Conservation (phyloP, 495 filamentous ascomycete species). For the Letharia columbiana region DNA sequence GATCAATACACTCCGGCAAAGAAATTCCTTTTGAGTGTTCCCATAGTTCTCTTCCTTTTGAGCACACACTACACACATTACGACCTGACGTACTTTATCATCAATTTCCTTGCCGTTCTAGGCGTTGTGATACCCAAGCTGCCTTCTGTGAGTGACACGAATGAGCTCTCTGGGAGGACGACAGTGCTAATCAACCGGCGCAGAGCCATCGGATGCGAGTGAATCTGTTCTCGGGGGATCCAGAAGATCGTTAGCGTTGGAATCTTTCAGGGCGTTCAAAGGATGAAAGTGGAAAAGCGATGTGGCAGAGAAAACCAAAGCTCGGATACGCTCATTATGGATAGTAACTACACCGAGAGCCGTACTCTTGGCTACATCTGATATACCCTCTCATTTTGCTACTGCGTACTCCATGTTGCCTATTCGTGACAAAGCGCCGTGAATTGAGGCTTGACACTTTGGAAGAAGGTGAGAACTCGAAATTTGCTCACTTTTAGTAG, state of each 20-base stretch:
- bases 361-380: constrained; percentile 16
- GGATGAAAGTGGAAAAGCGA: not conserved
- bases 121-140: constrained; percentile 92
- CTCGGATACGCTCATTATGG: constrained; percentile 16
- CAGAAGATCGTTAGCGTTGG: constrained; percentile 40
- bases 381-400: not conserved
- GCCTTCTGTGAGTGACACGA: constrained; percentile 62
- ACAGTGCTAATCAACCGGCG: constrained; percentile 18
- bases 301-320: constrained; percentile 6
- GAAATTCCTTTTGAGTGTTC: constrained; percentile 92
- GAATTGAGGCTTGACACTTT: not conserved
- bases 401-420: not conserved
- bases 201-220: constrained; percentile 67
- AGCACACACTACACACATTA: constrained; percentile 99
- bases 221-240: constrained; percentile 53
- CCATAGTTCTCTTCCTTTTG: constrained; percentile 85
- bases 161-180: constrained; percentile 17
- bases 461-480: too few species aligned
- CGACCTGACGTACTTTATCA: constrained; percentile 88
- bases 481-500: too few species aligned
- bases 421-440: not conserved
- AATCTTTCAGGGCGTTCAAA: constrained; percentile 1
- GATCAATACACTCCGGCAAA: constrained; percentile 98
- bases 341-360: constrained; percentile 7
- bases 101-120: constrained; percentile 88